Evolutionary conservation across 2,329 filamentous ascomycete species (phyloP).

Genomic region (Clonostachys rosea): DNA sequence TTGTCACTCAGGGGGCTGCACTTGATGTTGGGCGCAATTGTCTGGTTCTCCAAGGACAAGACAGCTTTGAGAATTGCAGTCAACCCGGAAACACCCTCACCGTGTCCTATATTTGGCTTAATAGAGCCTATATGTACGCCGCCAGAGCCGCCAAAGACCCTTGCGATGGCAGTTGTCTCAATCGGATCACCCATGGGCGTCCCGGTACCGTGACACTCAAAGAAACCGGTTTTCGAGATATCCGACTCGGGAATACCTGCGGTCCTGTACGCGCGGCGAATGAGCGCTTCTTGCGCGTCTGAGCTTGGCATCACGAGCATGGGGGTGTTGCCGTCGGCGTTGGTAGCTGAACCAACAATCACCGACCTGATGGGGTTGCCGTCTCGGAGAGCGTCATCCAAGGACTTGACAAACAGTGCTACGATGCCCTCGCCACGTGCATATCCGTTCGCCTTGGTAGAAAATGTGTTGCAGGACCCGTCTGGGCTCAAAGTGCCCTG

Average conservation of each 20-base stretch:
- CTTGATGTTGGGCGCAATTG: slow-evolving; percentile 17
- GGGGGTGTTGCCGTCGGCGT: slow-evolving; percentile 51
- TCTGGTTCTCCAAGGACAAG: slow-evolving; percentile 16
- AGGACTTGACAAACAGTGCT: slow-evolving; percentile 50
- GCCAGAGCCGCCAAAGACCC: slow-evolving; percentile 22
- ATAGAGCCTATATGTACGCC: slow-evolving; percentile 18
- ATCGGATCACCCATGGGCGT: slow-evolving; percentile 51
- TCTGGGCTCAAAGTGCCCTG: slow-evolving; percentile 13
- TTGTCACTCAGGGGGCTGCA: neutral
- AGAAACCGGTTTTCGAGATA: slow-evolving; percentile 15
- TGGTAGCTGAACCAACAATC: slow-evolving; percentile 43
- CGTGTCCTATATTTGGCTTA: slow-evolving; percentile 32
- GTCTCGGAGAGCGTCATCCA: slow-evolving; percentile 48
- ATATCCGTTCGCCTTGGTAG: slow-evolving; percentile 36
- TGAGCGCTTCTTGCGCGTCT: slow-evolving; percentile 36
- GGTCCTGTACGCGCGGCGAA: slow-evolving; percentile 25
- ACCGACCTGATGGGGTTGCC: slow-evolving; percentile 46
- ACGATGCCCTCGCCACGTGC: slow-evolving; percentile 56
- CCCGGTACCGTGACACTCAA: slow-evolving; percentile 52
- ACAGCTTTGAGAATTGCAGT: slow-evolving; percentile 21
- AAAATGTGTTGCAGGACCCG: slow-evolving; percentile 26
- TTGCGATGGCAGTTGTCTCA: slow-evolving; percentile 43
- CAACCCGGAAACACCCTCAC: slow-evolving; percentile 24
- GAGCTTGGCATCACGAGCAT: slow-evolving; percentile 49
- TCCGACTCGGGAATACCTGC: slow-evolving; percentile 18